phyloP scores from a whole-genome alignment of 2,329 filamentous ascomycete genomes.

The Colletotrichum eremochloae region DNA sequence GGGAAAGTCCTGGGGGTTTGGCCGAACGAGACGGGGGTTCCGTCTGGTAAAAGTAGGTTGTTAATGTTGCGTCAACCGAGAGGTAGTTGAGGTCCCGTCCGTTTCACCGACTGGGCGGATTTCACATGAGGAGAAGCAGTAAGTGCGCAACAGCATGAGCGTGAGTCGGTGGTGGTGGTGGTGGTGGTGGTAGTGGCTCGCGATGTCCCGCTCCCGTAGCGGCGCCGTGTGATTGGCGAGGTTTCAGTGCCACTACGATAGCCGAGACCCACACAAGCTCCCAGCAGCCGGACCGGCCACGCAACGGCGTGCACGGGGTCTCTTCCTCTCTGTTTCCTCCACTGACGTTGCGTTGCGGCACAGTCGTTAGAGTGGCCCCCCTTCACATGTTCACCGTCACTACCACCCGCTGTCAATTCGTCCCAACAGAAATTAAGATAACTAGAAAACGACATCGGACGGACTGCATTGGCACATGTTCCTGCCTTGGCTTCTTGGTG shows the following conservation, averaged over 20 bases:
- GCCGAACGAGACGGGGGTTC: not conserved
- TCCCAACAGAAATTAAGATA: conserved; percentile 32
- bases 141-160: conserved; percentile 3
- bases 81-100: not conserved
- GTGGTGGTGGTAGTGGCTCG: conserved; percentile 4
- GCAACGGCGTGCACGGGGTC: conserved; percentile 35
- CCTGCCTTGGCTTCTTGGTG: not conserved
- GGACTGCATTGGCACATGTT: conserved; percentile 31
- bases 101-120: conserved; percentile 38
- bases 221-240: conserved; percentile 40
- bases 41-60: conserved; percentile 13
- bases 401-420: conserved; percentile 6
- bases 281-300: conserved; percentile 37
- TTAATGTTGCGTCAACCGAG: conserved; percentile 16
- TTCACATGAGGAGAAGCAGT: conserved; percentile 38
- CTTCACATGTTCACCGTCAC: conserved; percentile 26
- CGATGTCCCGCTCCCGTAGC: conserved; percentile 39
- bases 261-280: conserved; percentile 39
- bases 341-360: conserved; percentile 15
- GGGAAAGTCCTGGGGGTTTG: not conserved
- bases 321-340: not conserved
- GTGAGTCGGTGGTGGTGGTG: not conserved
- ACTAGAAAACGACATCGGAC: conserved; percentile 21
- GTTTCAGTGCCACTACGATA: conserved; percentile 41
- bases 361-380: not conserved